Percentiles rank a stretch among this genome's conserved stretches.
phyloP scores from a whole-genome alignment of 2,329 filamentous ascomycete genomes.

The Cercospora zeina region DNA sequence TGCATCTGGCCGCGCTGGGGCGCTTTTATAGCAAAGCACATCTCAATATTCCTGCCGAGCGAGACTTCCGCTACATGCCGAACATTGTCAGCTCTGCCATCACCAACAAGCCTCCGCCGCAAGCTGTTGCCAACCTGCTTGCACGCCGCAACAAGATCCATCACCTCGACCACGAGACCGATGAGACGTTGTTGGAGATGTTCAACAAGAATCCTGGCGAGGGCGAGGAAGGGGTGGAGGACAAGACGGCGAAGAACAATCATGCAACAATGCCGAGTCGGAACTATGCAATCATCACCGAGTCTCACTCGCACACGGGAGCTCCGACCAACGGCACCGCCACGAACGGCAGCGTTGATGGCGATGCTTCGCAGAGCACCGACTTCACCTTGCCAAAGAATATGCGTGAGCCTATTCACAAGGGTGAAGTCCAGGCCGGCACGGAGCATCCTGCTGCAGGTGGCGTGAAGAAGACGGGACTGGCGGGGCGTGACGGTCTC shows the following conservation, averaged over 20 bases:
- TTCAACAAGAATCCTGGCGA: constrained; percentile 61
- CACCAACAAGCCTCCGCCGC: constrained; percentile 67
- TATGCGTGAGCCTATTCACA: constrained; percentile 67
- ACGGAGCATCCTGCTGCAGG: constrained; percentile 73
- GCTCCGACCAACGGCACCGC: constrained; percentile 34
- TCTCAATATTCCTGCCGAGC: constrained; percentile 56
- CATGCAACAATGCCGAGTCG: constrained; percentile 78
- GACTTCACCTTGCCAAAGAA: constrained; percentile 52
- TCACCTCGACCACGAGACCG: constrained; percentile 61
- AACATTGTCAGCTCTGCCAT: constrained; percentile 66
- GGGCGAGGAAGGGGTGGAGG: constrained; percentile 46
- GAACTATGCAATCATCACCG: constrained; percentile 65
- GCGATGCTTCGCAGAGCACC: constrained; percentile 44
- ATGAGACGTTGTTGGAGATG: constrained; percentile 64
- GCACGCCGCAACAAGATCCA: constrained; percentile 66
- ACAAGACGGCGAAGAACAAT: constrained; percentile 71
- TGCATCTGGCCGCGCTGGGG: constrained; percentile 63
- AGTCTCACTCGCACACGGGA: constrained; percentile 44
- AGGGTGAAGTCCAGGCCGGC: constrained; percentile 75
- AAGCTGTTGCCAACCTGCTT: constrained; percentile 64
- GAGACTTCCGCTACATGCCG: constrained; percentile 64
- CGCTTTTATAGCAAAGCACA: constrained; percentile 65
- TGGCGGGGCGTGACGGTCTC: constrained; percentile 49
- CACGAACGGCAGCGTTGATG: constrained; percentile 29
- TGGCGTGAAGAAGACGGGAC: constrained; percentile 45